A percentile compares a stretch with the other conserved stretches of the same genome.
Evolutionary conservation across 1,284 basidiomycete genomes (phyloP).

Genomic region (Pseudozyma flocculosa): DNA sequence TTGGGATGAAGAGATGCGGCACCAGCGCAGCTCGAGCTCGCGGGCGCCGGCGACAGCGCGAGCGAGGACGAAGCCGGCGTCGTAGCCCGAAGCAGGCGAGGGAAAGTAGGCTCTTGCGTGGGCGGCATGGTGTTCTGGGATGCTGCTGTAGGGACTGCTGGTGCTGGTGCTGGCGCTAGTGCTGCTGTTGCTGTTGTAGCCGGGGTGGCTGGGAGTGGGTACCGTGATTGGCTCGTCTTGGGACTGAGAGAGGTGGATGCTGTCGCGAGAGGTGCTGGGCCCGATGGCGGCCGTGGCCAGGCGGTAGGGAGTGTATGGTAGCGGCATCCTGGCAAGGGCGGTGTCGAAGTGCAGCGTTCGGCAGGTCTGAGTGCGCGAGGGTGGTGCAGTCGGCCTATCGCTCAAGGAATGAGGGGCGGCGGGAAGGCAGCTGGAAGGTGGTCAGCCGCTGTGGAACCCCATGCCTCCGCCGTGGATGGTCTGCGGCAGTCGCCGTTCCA

Average conservation of each 20-base stretch:
- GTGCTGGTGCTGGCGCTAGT: too few relatives aligned
- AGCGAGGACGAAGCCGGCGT: conserved; percentile 32
- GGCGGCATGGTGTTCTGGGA: conserved; percentile 23
- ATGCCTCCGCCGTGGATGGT: too few relatives aligned
- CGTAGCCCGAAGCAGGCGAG: conserved; percentile 5
- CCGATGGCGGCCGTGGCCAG: conserved; percentile 27
- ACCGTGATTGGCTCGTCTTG: conserved; percentile 24
- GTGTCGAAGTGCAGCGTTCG: background rate
- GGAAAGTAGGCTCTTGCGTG: conserved; percentile 33
- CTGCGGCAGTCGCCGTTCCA: too few relatives aligned
- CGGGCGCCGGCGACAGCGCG: conserved; percentile 30
- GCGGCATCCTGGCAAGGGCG: conserved; percentile 11
- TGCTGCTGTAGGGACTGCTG: too few relatives aligned
- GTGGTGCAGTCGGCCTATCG: too few relatives aligned
- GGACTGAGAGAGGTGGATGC: conserved; percentile 6
- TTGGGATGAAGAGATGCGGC: too few relatives aligned
- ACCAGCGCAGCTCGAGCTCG: conserved; percentile 43
- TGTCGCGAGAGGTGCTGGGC: background rate
- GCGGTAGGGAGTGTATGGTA: conserved; percentile 33
- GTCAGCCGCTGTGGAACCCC: too few relatives aligned
- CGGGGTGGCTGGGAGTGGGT: conserved; percentile 35
- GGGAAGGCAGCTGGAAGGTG: too few relatives aligned
- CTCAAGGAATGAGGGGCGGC: too few relatives aligned
- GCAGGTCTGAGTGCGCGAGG: too few relatives aligned
- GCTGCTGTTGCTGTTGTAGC: conserved; percentile 6